These are phyloP conservation scores for Endocalyx cinctus DNA, from an alignment of 2,329 filamentous ascomycete species.

Conservation along the genomic window DNA sequence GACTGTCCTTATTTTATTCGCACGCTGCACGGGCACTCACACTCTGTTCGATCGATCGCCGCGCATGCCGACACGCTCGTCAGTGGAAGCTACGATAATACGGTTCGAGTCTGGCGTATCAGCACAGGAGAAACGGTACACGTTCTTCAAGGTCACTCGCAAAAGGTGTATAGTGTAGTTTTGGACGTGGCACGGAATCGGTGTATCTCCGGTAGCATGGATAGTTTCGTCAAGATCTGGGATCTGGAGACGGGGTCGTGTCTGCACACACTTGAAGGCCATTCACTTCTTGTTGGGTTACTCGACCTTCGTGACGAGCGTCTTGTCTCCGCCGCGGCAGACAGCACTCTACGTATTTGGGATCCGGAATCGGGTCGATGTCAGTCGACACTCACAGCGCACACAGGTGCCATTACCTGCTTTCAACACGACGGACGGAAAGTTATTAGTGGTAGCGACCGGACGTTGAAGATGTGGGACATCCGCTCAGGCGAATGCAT, in stretches of 20 bases:
- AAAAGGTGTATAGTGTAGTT: slow-evolving; percentile 97
- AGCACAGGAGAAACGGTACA: slow-evolving; percentile 88
- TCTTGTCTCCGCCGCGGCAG: slow-evolving; percentile 89
- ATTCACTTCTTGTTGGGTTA: slow-evolving; percentile 85
- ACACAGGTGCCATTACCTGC: slow-evolving; percentile 96
- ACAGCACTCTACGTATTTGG: slow-evolving; percentile 94
- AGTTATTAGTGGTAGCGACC: slow-evolving; percentile 92
- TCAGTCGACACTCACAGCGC: slow-evolving; percentile 83
- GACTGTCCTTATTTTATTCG: slow-evolving; percentile 96
- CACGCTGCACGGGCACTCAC: slow-evolving; percentile 77
- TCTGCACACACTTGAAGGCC: slow-evolving; percentile 86
- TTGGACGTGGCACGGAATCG: slow-evolving; percentile 86
- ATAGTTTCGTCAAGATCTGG: slow-evolving; percentile 97
- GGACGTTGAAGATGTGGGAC: slow-evolving; percentile 98
- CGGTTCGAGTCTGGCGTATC: slow-evolving; percentile 94
- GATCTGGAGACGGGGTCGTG: slow-evolving; percentile 81
- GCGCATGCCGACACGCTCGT: slow-evolving; percentile 94
- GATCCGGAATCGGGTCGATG: slow-evolving; percentile 90
- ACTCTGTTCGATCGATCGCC: slow-evolving; percentile 93
- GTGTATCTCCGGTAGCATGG: slow-evolving; percentile 98
- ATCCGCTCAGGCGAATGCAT: slow-evolving; percentile 87
- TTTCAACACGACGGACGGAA: slow-evolving; percentile 98
- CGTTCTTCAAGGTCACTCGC: slow-evolving; percentile 76
- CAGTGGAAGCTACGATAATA: slow-evolving; percentile 93
- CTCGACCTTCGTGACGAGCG: slow-evolving; percentile 85